Conservation (phyloP, 2,329 filamentous ascomycete species). For the Geosmithia morbida region DNA sequence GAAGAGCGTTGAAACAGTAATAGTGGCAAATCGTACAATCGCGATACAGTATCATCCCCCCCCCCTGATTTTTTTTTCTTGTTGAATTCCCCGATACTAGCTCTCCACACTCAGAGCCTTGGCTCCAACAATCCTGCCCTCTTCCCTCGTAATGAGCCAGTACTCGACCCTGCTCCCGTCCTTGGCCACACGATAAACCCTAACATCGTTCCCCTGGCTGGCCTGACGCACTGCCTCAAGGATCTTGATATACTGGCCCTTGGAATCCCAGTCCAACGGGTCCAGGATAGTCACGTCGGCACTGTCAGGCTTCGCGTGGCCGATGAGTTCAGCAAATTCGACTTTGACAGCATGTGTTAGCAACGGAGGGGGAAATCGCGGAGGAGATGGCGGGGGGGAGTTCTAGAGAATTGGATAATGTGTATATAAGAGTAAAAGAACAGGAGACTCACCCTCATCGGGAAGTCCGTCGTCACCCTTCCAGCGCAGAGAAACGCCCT, state of each 20-base stretch:
- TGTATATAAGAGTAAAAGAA: slow-evolving; percentile 3
- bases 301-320: slow-evolving; percentile 34
- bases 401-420: neutral
- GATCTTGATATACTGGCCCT: slow-evolving; percentile 54
- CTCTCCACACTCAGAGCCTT: slow-evolving; percentile 66
- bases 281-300: slow-evolving; percentile 51
- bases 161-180: slow-evolving; percentile 58
- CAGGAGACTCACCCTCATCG: slow-evolving; percentile 38
- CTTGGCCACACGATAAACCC: slow-evolving; percentile 57
- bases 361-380: neutral
- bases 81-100: slow-evolving; percentile 4
- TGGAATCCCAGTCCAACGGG: slow-evolving; percentile 57
- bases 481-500: slow-evolving; percentile 56
- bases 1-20: no score
- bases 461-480: slow-evolving; percentile 36
- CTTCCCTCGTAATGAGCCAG: slow-evolving; percentile 56
- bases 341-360: slow-evolving; percentile 25
- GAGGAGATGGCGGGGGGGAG: no score
- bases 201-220: slow-evolving; percentile 49
- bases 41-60: no score
- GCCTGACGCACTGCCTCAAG: slow-evolving; percentile 54
- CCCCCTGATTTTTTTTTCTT: no score
- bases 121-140: slow-evolving; percentile 55
- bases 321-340: slow-evolving; percentile 55
- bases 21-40: no score